Percentiles rank a stretch among this genome's conserved stretches.
phyloP scores from a whole-genome alignment of 768 basidiomycete genomes.

The Rhodosporidiobolus sp. region DNA sequence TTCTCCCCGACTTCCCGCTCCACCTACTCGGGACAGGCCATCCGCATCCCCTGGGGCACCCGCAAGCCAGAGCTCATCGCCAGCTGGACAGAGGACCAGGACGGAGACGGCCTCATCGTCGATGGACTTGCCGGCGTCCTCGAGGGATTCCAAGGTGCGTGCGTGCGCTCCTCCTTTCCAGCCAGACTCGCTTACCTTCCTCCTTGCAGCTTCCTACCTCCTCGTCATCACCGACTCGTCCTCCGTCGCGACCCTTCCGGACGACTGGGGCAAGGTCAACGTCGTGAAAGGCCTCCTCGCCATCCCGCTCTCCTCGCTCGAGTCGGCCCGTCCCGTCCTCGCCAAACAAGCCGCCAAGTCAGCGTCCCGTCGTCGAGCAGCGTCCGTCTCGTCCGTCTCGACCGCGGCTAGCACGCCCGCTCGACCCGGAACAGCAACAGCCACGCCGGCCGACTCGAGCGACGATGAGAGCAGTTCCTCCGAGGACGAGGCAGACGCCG shows the following conservation, averaged over 20 bases:
- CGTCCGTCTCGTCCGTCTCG: background rate
- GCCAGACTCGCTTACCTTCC: background rate
- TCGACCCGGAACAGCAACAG: background rate
- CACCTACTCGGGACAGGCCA: background rate
- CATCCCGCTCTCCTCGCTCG: slow-evolving; percentile 25
- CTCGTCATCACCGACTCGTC: slow-evolving; percentile 21
- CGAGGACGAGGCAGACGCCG: slow-evolving; percentile 24
- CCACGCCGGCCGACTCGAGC: background rate
- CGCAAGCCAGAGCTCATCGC: background rate
- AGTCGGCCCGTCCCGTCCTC: slow-evolving; percentile 11
- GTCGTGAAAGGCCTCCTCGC: slow-evolving; percentile 14
- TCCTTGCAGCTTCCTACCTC: slow-evolving; percentile 22
- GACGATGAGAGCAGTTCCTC: slow-evolving; percentile 8
- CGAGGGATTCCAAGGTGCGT: slow-evolving; percentile 26
- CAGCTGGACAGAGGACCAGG: background rate
- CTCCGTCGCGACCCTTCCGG: slow-evolving; percentile 18
- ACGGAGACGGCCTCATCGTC: background rate
- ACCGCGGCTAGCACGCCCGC: background rate
- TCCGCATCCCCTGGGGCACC: slow-evolving; percentile 14
- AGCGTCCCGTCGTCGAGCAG: slow-evolving; percentile 1
- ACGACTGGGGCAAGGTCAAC: slow-evolving; percentile 10
- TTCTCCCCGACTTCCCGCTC: background rate
- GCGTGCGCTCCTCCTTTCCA: background rate
- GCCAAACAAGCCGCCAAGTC: slow-evolving; percentile 15
- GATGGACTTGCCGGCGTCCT: slow-evolving; percentile 23